Conservation (phyloP, 345 rosid genomes). For the Melaleuca alternifolia region DNA sequence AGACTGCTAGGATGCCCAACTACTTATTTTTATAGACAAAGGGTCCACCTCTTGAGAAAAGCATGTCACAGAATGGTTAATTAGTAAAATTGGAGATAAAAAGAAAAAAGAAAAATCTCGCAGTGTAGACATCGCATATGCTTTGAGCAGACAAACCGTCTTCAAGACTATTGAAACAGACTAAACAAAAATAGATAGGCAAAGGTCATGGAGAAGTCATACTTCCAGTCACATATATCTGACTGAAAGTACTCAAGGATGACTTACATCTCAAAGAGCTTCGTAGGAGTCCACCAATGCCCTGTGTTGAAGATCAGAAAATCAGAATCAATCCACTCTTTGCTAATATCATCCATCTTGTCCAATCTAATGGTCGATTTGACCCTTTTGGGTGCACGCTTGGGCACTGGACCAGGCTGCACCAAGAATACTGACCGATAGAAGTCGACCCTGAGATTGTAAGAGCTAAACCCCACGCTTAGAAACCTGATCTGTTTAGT, state of each 20-base stretch:
- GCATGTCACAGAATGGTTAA: not conserved
- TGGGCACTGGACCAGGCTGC: conserved; percentile 37
- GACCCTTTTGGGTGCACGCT: conserved; percentile 56
- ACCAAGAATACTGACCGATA: conserved; percentile 64
- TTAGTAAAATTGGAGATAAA: not conserved
- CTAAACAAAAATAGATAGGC: not conserved
- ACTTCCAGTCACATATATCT: not conserved
- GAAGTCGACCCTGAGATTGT: conserved; percentile 41
- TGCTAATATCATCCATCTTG: conserved; percentile 48
- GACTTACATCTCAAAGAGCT: conserved; percentile 67
- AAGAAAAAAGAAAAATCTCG: not conserved
- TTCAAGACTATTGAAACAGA: not conserved
- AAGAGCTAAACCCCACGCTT: conserved; percentile 40
- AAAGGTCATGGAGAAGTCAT: not conserved
- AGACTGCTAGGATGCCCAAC: not conserved
- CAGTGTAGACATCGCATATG: not conserved
- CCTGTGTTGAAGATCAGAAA: conserved; percentile 58
- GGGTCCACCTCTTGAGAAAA: not conserved
- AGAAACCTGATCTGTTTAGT: conserved; percentile 42
- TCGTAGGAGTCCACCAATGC: conserved; percentile 70
- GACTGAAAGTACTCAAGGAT: not conserved
- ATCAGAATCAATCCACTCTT: conserved; percentile 67
- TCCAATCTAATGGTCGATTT: conserved; percentile 43
- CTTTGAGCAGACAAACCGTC: not conserved
- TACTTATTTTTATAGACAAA: not conserved